A percentile compares a stretch with the other conserved stretches of the same genome.
Conservation (phyloP, 2,329 filamentous ascomycete species). For the Pseudocercospora fuligena region DNA sequence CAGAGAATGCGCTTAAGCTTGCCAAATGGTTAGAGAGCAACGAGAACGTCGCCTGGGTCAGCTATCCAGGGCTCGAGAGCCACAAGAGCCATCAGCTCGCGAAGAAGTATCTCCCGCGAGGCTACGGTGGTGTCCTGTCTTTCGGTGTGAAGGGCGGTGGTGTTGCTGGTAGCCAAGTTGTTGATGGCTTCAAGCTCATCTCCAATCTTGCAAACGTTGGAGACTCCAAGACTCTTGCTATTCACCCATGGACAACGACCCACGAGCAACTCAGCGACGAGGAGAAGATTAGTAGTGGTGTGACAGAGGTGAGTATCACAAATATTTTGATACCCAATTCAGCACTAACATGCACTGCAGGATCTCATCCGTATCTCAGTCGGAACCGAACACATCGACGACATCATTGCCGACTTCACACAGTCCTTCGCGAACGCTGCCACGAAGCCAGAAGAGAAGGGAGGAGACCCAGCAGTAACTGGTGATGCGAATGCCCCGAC, state of each 20-base stretch:
- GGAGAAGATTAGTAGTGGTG: constrained; percentile 79
- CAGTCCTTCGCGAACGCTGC: constrained; percentile 74
- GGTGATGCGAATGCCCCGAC: constrained; percentile 33
- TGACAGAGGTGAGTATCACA: constrained; percentile 57
- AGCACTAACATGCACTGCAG: constrained; percentile 48
- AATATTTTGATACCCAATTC: neutral
- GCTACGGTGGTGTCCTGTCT: constrained; percentile 87
- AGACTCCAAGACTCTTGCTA: constrained; percentile 91
- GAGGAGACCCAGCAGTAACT: constrained; percentile 30
- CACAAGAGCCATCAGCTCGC: constrained; percentile 80
- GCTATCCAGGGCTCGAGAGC: constrained; percentile 84
- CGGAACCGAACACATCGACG: constrained; percentile 94
- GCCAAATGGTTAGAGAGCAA: constrained; percentile 84
- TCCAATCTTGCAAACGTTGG: constrained; percentile 96
- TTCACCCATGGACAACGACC: constrained; percentile 94
- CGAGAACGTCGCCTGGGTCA: constrained; percentile 87
- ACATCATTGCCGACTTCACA: constrained; percentile 94
- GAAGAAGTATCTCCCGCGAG: constrained; percentile 83
- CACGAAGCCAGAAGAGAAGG: constrained; percentile 46
- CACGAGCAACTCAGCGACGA: constrained; percentile 88
- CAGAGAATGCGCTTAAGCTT: constrained; percentile 77
- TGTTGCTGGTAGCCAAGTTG: constrained; percentile 80
- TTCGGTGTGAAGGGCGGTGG: constrained; percentile 92
- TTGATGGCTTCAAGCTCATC: constrained; percentile 93
- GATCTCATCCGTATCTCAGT: constrained; percentile 95